Evolutionary conservation across 129 eudicot species (phyloP).

Genomic region (Silybum marianum): DNA sequence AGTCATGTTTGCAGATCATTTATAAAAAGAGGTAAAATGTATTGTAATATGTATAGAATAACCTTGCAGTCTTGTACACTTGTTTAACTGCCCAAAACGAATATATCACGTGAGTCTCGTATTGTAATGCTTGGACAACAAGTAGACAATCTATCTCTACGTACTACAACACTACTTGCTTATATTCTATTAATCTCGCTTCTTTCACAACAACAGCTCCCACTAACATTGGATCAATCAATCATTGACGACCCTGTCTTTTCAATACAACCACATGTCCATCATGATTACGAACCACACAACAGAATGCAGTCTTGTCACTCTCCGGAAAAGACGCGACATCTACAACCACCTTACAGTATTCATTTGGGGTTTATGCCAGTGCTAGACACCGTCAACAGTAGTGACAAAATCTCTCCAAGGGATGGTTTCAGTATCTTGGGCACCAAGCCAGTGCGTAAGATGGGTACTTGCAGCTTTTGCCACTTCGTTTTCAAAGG

Average conservation of each 20-base stretch:
- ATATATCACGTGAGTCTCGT: not conserved
- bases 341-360: not conserved
- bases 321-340: too few species aligned
- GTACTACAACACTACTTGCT: not conserved
- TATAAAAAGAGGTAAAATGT: too few species aligned
- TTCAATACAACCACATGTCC: not conserved
- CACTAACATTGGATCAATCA: not conserved
- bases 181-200: not conserved
- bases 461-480: not conserved
- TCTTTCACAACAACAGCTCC: not conserved
- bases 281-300: too few species aligned
- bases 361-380: not conserved
- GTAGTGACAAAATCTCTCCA: not conserved
- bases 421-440: not conserved
- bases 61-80: not conserved
- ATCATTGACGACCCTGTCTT: not conserved
- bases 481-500: not conserved
- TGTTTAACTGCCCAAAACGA: not conserved
- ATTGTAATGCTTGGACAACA: not conserved
- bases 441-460: not conserved
- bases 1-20: not conserved
- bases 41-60: not conserved
- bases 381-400: not conserved
- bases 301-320: too few species aligned
- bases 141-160: not conserved